Evolutionary conservation across 768 basidiomycete species (phyloP), one percentile per base, ranked within the genome.

Genomic region (Panellus pusillus): DNA sequence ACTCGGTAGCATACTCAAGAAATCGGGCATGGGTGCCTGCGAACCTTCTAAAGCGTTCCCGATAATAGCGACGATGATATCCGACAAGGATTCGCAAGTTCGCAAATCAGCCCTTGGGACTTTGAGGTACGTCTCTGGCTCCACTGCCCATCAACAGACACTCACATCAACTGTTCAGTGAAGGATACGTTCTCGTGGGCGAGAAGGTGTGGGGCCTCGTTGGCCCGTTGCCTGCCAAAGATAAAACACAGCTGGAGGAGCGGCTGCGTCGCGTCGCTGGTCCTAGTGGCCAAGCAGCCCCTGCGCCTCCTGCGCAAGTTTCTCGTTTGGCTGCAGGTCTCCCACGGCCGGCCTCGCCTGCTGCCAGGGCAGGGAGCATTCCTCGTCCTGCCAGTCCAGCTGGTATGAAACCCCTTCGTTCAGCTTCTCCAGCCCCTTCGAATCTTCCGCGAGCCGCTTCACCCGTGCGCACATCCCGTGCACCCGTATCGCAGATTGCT

Each of bases 221-320:
- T 40, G 91, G 91, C 1, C 61, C 77, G 9, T 73, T 97, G 27
- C 80, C 87, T 41, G 74, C 89, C 5, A 96, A 96, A 68, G 93
- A 95, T 65, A 93, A 90, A 65, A 93, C 92, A 9, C 91, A 94
- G 63, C 79, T 97, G 28, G 93, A 96, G 68, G 94, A 95, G 65
- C 82, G 92, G 8, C 72, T 97, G 27, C 86, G 90, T 42, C 87
- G 91, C 31, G 82, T 92, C n/a, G 75, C 85, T 28, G 87, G 86
- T 6, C 82, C 87, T 29, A 81, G 80, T 60, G 73, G 72, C 28
- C 71, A 72, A 58, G 74, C 76, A 14, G 64, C 73, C 12, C 64
- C 72, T 11, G 71, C 77, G 13, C 74, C 75, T n/a, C 70, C 73
- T 14, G 65, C 70, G 3, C 81, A 80, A 51, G 73, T 85, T 6